A percentile compares a stretch with the other conserved stretches of the same genome.
These are phyloP conservation scores for Xerocomellus chrysenteron DNA, from an alignment of 768 basidiomycete genomes.

Conservation along the genomic window DNA sequence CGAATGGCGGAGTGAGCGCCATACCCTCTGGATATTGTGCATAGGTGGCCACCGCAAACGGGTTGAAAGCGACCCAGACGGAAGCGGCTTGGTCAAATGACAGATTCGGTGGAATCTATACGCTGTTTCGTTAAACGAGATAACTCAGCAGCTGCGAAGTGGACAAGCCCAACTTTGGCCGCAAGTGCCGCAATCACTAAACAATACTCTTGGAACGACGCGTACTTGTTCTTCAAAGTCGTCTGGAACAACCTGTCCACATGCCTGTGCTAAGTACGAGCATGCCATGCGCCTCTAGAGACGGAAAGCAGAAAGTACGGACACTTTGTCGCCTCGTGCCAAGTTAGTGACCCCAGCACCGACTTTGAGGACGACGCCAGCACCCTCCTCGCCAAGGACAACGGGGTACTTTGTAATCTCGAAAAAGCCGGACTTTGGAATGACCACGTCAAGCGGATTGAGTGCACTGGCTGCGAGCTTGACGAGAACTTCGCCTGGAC, in stretches of 20 bases:
- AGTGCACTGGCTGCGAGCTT: constrained; percentile 40
- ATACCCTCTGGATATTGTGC: constrained; percentile 24
- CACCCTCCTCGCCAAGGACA: constrained; percentile 36
- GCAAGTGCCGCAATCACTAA: constrained; percentile 12
- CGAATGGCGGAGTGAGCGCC: constrained; percentile 31
- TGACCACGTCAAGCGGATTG: constrained; percentile 41
- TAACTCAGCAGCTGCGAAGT: not conserved
- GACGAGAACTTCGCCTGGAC: constrained; percentile 42
- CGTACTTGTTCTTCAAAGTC: not conserved
- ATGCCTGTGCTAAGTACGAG: not conserved
- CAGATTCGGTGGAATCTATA: constrained; percentile 33
- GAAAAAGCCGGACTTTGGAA: constrained; percentile 1
- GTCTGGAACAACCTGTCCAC: constrained; percentile 7
- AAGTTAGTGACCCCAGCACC: constrained; percentile 36
- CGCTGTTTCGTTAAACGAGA: not conserved
- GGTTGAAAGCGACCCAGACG: constrained; percentile 32
- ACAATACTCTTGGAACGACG: constrained; percentile 26
- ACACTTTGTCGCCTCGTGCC: constrained; percentile 34
- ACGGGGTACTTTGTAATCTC: constrained; percentile 34
- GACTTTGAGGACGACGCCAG: constrained; percentile 37
- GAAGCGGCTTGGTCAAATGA: constrained; percentile 39
- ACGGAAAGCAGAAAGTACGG: not conserved
- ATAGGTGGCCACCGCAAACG: constrained; percentile 37
- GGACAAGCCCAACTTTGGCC: constrained; percentile 5
- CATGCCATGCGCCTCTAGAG: not conserved